Evolutionary conservation across 2,329 filamentous ascomycete species (phyloP).

Genomic region (Ambrosiella cleistominuta): DNA sequence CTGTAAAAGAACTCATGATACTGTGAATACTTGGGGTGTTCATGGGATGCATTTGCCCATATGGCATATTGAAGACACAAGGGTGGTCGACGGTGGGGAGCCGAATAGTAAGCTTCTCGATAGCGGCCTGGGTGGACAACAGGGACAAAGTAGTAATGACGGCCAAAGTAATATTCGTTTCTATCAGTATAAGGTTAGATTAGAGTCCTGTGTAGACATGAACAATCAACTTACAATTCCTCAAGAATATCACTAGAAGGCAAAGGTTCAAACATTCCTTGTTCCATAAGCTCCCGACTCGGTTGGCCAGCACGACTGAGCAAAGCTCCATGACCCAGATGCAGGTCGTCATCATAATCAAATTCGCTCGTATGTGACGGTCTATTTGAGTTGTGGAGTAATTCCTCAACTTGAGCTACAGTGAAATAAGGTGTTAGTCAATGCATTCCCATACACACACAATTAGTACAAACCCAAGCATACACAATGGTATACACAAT

Average conservation of each 20-base stretch:
- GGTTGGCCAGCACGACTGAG: neutral
- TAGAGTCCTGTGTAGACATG: neutral
- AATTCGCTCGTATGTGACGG: constrained; percentile 16
- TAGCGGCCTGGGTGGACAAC: constrained; percentile 66
- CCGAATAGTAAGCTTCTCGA: constrained; percentile 51
- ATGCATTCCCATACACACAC: neutral
- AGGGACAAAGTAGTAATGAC: constrained; percentile 53
- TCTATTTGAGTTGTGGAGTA: constrained; percentile 48
- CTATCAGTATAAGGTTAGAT: constrained; percentile 23
- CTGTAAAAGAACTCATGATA: constrained; percentile 68
- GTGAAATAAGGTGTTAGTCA: neutral
- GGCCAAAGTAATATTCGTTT: constrained; percentile 58
- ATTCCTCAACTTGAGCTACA: constrained; percentile 62
- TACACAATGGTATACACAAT: too few species aligned
- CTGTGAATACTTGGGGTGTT: constrained; percentile 52
- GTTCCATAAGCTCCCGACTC: constrained; percentile 40
- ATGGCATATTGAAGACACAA: constrained; percentile 73
- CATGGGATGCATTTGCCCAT: constrained; percentile 62
- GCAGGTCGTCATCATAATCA: constrained; percentile 15
- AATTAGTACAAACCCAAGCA: neutral
- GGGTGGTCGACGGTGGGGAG: constrained; percentile 60
- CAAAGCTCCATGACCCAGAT: neutral
- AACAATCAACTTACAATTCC: constrained; percentile 46
- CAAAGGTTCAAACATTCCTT: constrained; percentile 67
- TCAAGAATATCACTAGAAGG: constrained; percentile 66